These are phyloP conservation scores for Musa schizocarpa DNA, from an alignment of 176 grass and related monocot genomes.

Conservation along the genomic window DNA sequence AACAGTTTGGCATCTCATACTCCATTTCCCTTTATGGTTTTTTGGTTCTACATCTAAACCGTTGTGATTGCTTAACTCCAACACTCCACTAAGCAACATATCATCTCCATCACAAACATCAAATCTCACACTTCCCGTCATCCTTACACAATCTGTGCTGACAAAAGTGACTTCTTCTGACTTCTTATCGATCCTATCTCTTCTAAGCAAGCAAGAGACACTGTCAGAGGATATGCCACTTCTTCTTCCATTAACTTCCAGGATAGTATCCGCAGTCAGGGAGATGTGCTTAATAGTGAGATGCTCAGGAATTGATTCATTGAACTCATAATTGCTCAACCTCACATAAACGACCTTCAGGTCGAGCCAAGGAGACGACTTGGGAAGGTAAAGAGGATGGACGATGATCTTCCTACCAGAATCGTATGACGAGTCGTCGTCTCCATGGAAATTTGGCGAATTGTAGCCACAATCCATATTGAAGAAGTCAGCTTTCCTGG, in stretches of 20 bases:
- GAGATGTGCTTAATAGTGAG: conserved; percentile 54
- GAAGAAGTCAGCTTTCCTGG: not conserved
- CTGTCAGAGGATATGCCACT: conserved; percentile 12
- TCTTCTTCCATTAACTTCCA: conserved; percentile 26
- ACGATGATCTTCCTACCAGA: conserved; percentile 9
- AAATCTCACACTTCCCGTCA: conserved; percentile 61
- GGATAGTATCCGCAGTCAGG: conserved; percentile 43
- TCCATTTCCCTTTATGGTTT: conserved; percentile 30
- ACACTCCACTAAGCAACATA: conserved; percentile 44
- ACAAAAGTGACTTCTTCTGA: conserved; percentile 51
- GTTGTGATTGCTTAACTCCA: conserved; percentile 34
- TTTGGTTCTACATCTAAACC: not conserved
- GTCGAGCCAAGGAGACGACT: conserved; percentile 33
- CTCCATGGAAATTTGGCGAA: not conserved
- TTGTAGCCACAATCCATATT: not conserved
- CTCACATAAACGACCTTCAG: conserved; percentile 74
- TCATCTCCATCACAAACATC: conserved; percentile 40
- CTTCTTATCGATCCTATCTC: conserved; percentile 30
- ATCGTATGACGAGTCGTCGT: not conserved
- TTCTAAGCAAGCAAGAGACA: conserved; percentile 36
- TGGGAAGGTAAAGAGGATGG: conserved; percentile 18
- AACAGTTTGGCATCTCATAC: conserved; percentile 43
- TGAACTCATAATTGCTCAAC: conserved; percentile 50
- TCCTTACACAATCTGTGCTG: conserved; percentile 42
- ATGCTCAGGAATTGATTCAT: conserved; percentile 33